These are phyloP conservation scores for Delonix regia DNA, from an alignment of 306 rosid species.

Conservation along the genomic window DNA sequence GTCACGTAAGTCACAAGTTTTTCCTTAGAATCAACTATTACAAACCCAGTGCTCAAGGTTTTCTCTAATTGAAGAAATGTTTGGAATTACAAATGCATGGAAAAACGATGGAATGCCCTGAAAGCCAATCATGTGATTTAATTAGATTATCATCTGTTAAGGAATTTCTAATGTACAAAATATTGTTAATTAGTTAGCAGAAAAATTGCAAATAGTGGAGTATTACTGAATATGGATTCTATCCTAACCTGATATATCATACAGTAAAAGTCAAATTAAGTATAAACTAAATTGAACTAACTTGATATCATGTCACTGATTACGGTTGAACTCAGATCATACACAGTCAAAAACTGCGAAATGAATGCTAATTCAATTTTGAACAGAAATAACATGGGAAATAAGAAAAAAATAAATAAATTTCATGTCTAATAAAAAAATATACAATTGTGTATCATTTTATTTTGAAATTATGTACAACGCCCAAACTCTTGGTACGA, in stretches of 20 bases:
- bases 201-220: background rate
- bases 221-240: no score
- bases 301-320: background rate
- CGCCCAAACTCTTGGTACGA: slow-evolving; percentile 20
- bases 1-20: no score
- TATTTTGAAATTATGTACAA: slow-evolving; percentile 31
- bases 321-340: background rate
- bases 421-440: background rate
- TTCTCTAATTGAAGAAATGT: background rate
- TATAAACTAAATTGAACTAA: background rate
- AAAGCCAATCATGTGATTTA: background rate
- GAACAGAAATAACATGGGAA: background rate
- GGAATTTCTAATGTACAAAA: slow-evolving; percentile 33
- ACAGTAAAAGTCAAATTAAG: background rate
- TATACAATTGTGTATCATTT: background rate
- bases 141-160: background rate
- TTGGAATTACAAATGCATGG: no score
- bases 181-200: slow-evolving; percentile 14
- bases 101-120: background rate
- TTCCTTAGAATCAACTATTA: background rate
- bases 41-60: background rate
- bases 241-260: background rate
- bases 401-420: background rate
- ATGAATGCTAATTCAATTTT: background rate
- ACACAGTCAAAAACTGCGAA: background rate